A percentile compares a stretch with the other conserved stretches of the same genome.
phyloP scores from a whole-genome alignment of 2,329 filamentous ascomycete species.

The Rhinocladiella similis region DNA sequence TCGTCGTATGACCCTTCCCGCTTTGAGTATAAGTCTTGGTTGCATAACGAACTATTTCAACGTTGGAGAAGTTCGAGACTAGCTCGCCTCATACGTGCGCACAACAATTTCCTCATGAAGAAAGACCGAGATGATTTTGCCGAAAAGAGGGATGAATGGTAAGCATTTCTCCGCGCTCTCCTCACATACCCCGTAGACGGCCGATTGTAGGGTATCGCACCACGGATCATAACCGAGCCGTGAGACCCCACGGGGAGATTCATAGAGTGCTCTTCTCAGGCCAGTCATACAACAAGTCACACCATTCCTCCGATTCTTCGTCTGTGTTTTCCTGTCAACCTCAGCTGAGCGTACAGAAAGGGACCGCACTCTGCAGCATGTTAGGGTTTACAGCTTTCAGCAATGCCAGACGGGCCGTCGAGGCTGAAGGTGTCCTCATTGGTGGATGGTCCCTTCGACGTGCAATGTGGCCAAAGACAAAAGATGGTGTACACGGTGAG shows the following conservation, averaged over 20 bases:
- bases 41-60: too few species aligned
- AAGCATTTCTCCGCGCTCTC: not conserved
- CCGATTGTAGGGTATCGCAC: not conserved
- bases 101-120: not conserved
- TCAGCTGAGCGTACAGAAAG: not conserved
- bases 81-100: too few species aligned
- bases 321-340: not conserved
- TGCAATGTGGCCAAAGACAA: slow-evolving; percentile 8
- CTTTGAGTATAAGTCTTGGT: too few species aligned
- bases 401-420: slow-evolving; percentile 8
- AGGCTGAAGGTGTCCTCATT: slow-evolving; percentile 20
- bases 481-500: slow-evolving; percentile 12
- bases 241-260: not conserved
- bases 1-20: too few species aligned
- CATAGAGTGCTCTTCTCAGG: not conserved
- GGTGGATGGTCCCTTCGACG: slow-evolving; percentile 16
- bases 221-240: not conserved
- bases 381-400: not conserved
- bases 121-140: not conserved
- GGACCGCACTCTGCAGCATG: not conserved
- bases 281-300: not conserved
- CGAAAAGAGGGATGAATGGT: not conserved
- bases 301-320: not conserved
- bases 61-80: too few species aligned
- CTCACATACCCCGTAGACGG: not conserved